phyloP scores from a whole-genome alignment of 305 asterid genomes.

The Fraxinus nigra region DNA sequence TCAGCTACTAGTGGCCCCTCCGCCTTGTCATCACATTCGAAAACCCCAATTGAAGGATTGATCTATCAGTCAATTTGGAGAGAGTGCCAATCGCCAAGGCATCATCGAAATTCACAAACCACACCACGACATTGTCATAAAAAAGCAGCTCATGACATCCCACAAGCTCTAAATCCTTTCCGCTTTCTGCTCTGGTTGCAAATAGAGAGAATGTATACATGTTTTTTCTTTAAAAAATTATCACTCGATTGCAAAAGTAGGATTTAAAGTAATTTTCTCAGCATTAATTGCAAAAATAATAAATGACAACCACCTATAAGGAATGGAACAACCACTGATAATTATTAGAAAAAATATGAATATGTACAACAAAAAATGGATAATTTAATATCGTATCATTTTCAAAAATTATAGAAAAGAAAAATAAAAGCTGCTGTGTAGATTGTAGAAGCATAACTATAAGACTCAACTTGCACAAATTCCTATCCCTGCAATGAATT shows the following conservation, averaged over 20 bases:
- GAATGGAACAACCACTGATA: neutral
- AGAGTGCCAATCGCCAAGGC: neutral
- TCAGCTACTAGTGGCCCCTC: neutral
- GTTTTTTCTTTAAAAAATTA: too few species aligned
- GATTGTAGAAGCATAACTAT: conserved; percentile 33
- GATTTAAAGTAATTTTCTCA: neutral
- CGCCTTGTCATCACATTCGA: neutral
- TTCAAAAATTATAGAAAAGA: conserved; percentile 23
- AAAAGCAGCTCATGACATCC: neutral
- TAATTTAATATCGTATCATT: neutral
- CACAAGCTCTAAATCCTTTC: neutral
- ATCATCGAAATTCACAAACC: neutral
- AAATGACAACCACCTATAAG: neutral
- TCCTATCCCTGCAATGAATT: conserved; percentile 34
- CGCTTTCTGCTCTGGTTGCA: neutral
- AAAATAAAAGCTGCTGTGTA: conserved; percentile 16
- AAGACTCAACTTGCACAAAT: conserved; percentile 40
- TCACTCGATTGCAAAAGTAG: neutral
- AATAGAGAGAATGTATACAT: neutral
- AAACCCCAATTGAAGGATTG: neutral
- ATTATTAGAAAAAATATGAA: neutral
- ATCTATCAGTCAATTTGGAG: neutral
- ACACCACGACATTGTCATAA: neutral
- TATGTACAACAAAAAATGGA: conserved; percentile 12
- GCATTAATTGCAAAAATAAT: neutral